A percentile compares a stretch with the other conserved stretches of the same genome.
phyloP scores from a whole-genome alignment of 1,284 basidiomycete species.

The Gymnopus androsaceus region DNA sequence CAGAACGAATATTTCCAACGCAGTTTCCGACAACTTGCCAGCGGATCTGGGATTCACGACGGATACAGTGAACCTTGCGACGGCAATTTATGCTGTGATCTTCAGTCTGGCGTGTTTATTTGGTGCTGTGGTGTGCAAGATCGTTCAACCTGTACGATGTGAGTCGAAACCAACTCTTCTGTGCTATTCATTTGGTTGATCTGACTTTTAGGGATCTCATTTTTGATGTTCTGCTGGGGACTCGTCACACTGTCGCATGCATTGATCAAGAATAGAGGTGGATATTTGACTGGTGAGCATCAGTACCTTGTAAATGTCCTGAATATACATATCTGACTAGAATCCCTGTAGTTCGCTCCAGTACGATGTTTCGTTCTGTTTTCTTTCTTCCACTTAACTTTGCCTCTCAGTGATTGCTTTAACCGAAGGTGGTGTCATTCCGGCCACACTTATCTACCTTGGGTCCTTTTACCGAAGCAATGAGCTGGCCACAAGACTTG shows the following conservation, averaged over 20 bases:
- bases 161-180: no score
- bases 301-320: not conserved
- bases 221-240: constrained; percentile 41
- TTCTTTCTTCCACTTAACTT: not conserved
- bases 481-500: constrained; percentile 38
- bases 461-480: constrained; percentile 40
- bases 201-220: constrained; percentile 34
- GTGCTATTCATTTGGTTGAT: no score
- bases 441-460: constrained; percentile 40
- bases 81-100: constrained; percentile 35
- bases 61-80: constrained; percentile 37
- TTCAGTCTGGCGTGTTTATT: constrained; percentile 37
- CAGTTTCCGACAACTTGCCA: constrained; percentile 39
- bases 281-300: constrained; percentile 34
- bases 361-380: constrained; percentile 26
- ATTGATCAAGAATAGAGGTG: constrained; percentile 34
- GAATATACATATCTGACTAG: not conserved
- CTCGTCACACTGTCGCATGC: constrained; percentile 38
- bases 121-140: constrained; percentile 38
- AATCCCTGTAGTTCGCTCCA: not conserved
- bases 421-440: constrained; percentile 42
- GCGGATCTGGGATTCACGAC: constrained; percentile 39
- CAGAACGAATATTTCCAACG: constrained; percentile 40
- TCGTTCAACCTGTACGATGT: constrained; percentile 38
- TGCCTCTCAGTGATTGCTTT: constrained; percentile 38